phyloP scores from a whole-genome alignment of 768 basidiomycete genomes.

The Amylocystis lapponica region DNA sequence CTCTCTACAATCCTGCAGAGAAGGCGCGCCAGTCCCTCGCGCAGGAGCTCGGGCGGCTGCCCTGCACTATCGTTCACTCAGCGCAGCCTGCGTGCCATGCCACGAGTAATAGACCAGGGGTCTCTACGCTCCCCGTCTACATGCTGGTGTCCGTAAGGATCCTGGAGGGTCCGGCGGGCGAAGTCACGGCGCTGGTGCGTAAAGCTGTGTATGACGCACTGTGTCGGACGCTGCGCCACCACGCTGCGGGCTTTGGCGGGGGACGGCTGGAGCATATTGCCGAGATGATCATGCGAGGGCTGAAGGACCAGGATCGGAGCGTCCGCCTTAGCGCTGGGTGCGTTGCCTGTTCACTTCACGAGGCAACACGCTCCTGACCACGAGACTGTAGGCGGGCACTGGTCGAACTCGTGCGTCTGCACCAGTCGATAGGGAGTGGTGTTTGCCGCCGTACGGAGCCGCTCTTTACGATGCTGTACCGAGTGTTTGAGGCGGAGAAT shows the following conservation, averaged over 20 bases:
- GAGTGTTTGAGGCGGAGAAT: conserved; percentile 41
- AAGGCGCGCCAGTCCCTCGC: conserved; percentile 29
- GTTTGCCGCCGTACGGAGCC: conserved; percentile 31
- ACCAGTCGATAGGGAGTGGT: conserved; percentile 28
- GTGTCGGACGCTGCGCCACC: conserved; percentile 13
- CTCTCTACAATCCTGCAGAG: conserved; percentile 28
- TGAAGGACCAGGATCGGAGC: conserved; percentile 49
- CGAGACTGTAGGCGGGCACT: conserved; percentile 38
- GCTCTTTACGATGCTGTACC: conserved; percentile 42
- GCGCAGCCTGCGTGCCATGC: conserved; percentile 5
- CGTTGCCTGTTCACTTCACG: background rate
- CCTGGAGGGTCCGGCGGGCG: conserved; percentile 41
- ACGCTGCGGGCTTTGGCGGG: conserved; percentile 11
- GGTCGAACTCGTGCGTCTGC: conserved; percentile 40
- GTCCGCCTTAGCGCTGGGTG: conserved; percentile 71
- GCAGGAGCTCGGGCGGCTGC: conserved; percentile 10
- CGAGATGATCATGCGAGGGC: conserved; percentile 40
- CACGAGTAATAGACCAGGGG: conserved; percentile 3
- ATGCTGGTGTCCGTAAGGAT: conserved; percentile 33
- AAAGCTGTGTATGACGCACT: conserved; percentile 16
- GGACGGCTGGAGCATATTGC: conserved; percentile 24
- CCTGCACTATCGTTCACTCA: conserved; percentile 18
- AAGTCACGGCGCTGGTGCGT: conserved; percentile 43
- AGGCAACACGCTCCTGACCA: background rate
- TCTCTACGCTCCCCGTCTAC: conserved; percentile 26